Evolutionary conservation across 2,329 filamentous ascomycete genomes (phyloP).

Genomic region (Monilinia aucupariae): DNA sequence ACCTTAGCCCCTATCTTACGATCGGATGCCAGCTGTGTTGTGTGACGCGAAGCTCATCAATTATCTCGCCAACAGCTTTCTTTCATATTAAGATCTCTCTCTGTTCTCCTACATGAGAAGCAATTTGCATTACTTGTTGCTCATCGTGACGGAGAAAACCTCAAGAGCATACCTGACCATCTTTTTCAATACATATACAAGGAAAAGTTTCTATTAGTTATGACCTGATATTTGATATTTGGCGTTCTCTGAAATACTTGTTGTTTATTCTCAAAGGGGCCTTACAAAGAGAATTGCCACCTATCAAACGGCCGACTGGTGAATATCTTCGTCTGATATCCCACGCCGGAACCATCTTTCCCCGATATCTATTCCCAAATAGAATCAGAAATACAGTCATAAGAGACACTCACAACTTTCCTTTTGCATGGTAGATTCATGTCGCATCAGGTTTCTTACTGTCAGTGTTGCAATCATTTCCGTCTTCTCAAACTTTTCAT

Average conservation of each 20-base stretch:
- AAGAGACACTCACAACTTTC: background rate
- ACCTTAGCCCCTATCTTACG: too few species aligned
- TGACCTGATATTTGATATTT: background rate
- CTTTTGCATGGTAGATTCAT: background rate
- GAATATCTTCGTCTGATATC: background rate
- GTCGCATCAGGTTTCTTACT: background rate
- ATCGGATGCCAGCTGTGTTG: background rate
- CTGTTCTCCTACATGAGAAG: background rate
- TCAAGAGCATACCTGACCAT: background rate
- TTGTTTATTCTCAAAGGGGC: background rate
- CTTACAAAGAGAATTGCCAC: background rate
- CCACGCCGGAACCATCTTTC: background rate
- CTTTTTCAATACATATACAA: background rate
- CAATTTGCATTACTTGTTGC: background rate
- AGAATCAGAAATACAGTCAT: background rate
- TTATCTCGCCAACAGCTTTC: background rate
- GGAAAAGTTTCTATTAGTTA: background rate
- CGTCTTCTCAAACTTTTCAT: background rate
- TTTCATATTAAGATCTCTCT: background rate
- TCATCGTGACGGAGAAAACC: background rate
- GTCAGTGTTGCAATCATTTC: background rate
- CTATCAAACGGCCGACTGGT: background rate
- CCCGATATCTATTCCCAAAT: background rate
- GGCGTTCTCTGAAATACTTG: background rate
- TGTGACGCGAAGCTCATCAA: background rate